Evolutionary conservation across 164 flowering plant species (phyloP), one percentile per base, ranked within the genome.

Genomic region (Sextonia rubra): DNA sequence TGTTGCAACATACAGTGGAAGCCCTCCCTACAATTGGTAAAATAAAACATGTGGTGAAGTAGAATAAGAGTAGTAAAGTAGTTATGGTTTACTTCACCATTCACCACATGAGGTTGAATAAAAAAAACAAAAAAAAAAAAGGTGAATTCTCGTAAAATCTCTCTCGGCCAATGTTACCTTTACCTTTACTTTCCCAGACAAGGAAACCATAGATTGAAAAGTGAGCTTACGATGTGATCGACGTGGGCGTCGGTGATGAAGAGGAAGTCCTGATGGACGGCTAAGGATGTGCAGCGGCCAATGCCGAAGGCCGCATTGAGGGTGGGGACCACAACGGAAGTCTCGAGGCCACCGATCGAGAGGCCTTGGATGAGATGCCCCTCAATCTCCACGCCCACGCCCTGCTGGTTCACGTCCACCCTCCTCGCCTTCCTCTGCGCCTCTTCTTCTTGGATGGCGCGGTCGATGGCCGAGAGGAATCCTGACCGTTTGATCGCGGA

Each of bases 1-100:
- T 49, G 97, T 91, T 22, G 99, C 99, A 6, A 93, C 87, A 85
- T 96, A 96, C 97, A 96, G 91, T 14, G 99, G 99, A 71, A 93
- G 83, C 70, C 99, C 99, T 52, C 99, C 99, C 99, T 96, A 84
- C 76, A 79, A 47, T 58, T 17, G 66, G 15, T 23, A 11, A n/a
- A n/a, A n/a, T n/a, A n/a, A n/a, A n/a, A n/a, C n/a, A n/a, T n/a
- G n/a, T n/a, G n/a, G n/a, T n/a, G n/a, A n/a, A n/a, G n/a, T n/a
- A n/a, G n/a, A n/a, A n/a, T n/a, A n/a, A n/a, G n/a, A n/a, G n/a
- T n/a, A n/a, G n/a, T n/a, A n/a, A n/a, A n/a, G n/a, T n/a, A n/a
- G n/a, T n/a, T n/a, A n/a, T n/a, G n/a, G n/a, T n/a, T n/a, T n/a
- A n/a, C n/a, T n/a, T n/a, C n/a, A n/a, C n/a, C n/a, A n/a, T n/a